Evolutionary conservation across 257 asterid genomes (phyloP), one percentile per base, ranked within the genome.

Genomic region (Solanum ossicruentum): DNA sequence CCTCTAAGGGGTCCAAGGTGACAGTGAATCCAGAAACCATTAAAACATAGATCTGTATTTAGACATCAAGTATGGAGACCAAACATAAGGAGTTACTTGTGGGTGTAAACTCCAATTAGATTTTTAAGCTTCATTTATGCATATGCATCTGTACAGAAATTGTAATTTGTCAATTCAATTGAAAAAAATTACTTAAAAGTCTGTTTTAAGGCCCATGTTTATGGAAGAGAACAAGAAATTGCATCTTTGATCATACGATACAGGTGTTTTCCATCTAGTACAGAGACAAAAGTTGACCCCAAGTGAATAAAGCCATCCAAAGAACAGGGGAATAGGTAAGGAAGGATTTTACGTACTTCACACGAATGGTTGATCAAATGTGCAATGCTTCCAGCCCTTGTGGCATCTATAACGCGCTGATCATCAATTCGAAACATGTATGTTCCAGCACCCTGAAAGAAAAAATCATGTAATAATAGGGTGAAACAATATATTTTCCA

Each of bases 311-410:
- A 39, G 81, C 12, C 67, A 36, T 21, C 63, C 41, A 65, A 73
- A 39, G 3, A 81, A 85, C 71, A 20, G 77, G 52, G 86, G 45
- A 87, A 72, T 23, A 83, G 78, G 71, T 80, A 78, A 16, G 66
- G 28, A 20, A 49, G 73, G 52, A 51, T 43, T 23, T 67, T 49
- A 86, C 98, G 81, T 94, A 97, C 99, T 70, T 97, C 99, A 77
- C 99, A 97, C 26, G 99, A 94, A 90, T 97, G 99, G 89, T 97
- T 97, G 83, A 97, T 95, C 93, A 97, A 89, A 87, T 97, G 98
- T 36, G 99, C 99, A 55, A 95, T 97, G 90, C 99, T 93, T 85
- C 99, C 99, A 0, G 98, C 98, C 87, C 93, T 92, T 89, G 99
- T 97, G 84, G 99, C 99, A 89, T 97, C 99, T 83, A 95, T 91